Conservation (phyloP, 2,329 filamentous ascomycete genomes). For the Penicillium frequentans region DNA sequence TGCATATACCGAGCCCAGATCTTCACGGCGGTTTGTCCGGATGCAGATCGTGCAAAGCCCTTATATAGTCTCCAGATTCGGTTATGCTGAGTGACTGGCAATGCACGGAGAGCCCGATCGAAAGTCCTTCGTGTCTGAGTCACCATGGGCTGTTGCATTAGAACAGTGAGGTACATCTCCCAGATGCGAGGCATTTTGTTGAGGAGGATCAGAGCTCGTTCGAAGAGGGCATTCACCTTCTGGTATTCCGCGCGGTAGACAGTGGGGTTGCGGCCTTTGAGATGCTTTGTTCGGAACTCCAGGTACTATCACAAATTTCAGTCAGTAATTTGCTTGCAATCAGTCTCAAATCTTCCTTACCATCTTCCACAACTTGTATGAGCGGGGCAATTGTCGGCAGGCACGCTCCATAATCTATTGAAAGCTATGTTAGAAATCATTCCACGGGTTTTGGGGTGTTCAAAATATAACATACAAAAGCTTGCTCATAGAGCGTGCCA, state of each 20-base stretch:
- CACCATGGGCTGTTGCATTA: constrained; percentile 87
- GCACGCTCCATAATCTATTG: constrained; percentile 77
- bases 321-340: constrained; percentile 12
- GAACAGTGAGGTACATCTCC: constrained; percentile 94
- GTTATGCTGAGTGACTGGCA: constrained; percentile 93
- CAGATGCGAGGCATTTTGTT: constrained; percentile 99
- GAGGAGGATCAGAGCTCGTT: constrained; percentile 84
- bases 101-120: constrained; percentile 84
- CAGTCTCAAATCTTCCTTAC: constrained; percentile 44
- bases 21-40: constrained; percentile 84
- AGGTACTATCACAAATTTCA: constrained; percentile 64
- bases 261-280: constrained; percentile 79
- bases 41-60: constrained; percentile 86
- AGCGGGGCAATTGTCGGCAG: constrained; percentile 83
- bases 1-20: constrained; percentile 98
- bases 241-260: constrained; percentile 76
- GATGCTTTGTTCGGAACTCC: constrained; percentile 76
- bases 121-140: constrained; percentile 85
- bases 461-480: constrained; percentile 55
- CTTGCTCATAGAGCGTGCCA: constrained; percentile 81
- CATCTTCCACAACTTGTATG: constrained; percentile 98
- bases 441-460: not conserved
- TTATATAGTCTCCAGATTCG: constrained; percentile 92
- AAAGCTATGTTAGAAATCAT: constrained; percentile 7
- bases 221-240: constrained; percentile 94